These are phyloP conservation scores for Apophysomyces variabilis DNA, from an alignment of 371 early-diverging fungal genomes.

Conservation along the genomic window DNA sequence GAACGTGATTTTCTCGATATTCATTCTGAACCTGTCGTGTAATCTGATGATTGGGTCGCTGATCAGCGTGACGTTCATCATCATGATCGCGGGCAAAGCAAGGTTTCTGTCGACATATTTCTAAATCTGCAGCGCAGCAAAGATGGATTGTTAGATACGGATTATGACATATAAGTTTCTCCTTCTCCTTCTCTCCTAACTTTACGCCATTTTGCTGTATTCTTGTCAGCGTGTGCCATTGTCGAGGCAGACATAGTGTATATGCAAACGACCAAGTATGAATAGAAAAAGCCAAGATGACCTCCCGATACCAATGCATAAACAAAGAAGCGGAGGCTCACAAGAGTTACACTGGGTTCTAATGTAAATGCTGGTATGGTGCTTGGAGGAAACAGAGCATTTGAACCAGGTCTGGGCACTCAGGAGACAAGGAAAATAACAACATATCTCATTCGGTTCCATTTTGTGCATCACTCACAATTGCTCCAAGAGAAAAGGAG, in stretches of 20 bases:
- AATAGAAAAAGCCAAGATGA: not conserved
- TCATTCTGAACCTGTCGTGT: not conserved
- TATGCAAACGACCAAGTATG: not conserved
- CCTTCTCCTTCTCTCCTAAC: conserved; percentile 5
- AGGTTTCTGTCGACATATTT: not conserved
- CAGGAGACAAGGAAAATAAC: not conserved
- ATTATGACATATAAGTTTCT: not conserved
- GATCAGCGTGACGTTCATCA: conserved; percentile 3
- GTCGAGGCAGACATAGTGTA: not conserved
- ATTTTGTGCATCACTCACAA: conserved; percentile 2
- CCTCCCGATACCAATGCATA: conserved; percentile 6
- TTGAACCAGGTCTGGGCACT: not conserved
- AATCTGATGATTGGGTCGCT: conserved; percentile 6
- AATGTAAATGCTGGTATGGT: conserved; percentile 5
- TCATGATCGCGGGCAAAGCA: conserved; percentile 1
- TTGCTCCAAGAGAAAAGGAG: not conserved
- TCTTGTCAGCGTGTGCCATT: not conserved
- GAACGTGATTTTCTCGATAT: conserved; percentile 5
- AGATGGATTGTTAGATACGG: not conserved
- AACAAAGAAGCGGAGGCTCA: conserved; percentile 8
- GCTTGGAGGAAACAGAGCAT: not conserved
- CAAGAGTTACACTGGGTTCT: conserved; percentile 8
- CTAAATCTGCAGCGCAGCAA: conserved; percentile 3
- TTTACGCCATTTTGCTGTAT: not conserved
- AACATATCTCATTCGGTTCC: not conserved